These are phyloP conservation scores for Ramaria sp. DNA, from an alignment of 768 basidiomycete genomes.

Conservation along the genomic window DNA sequence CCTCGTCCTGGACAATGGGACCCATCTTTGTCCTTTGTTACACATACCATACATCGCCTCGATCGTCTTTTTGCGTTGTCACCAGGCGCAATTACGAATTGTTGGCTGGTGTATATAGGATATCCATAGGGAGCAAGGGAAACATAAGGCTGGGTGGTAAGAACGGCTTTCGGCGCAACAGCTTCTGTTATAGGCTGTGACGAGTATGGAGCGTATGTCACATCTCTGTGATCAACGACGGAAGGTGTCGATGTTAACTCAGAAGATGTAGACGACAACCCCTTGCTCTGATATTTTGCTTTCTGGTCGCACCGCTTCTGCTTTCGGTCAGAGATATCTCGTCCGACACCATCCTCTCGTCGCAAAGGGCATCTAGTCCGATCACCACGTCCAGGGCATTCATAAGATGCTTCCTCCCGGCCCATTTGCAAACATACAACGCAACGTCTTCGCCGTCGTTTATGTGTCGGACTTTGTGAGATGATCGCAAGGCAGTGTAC, in stretches of 20 bases:
- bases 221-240: not conserved
- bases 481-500: not conserved
- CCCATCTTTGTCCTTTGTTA: slow-evolving; percentile 1
- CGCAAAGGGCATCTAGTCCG: slow-evolving; percentile 6
- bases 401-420: slow-evolving; percentile 1
- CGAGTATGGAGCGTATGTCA: no score
- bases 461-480: not conserved
- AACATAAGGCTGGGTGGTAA: not conserved
- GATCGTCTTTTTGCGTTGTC: slow-evolving; percentile 2
- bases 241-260: not conserved
- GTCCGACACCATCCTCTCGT: not conserved
- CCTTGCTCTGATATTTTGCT: not conserved
- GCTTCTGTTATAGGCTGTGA: no score
- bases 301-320: not conserved
- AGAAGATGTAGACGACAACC: not conserved
- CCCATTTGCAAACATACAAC: slow-evolving; percentile 2
- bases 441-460: slow-evolving; percentile 7
- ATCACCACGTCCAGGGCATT: slow-evolving; percentile 8
- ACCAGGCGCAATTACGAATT: not conserved
- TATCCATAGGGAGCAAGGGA: not conserved
- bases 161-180: not conserved
- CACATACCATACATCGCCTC: slow-evolving; percentile 8
- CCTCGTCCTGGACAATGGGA: slow-evolving; percentile 6
- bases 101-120: not conserved
- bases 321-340: not conserved